Evolutionary conservation across 2,329 filamentous ascomycete species (phyloP).

Genomic region (Pestalotiopsis sp.): DNA sequence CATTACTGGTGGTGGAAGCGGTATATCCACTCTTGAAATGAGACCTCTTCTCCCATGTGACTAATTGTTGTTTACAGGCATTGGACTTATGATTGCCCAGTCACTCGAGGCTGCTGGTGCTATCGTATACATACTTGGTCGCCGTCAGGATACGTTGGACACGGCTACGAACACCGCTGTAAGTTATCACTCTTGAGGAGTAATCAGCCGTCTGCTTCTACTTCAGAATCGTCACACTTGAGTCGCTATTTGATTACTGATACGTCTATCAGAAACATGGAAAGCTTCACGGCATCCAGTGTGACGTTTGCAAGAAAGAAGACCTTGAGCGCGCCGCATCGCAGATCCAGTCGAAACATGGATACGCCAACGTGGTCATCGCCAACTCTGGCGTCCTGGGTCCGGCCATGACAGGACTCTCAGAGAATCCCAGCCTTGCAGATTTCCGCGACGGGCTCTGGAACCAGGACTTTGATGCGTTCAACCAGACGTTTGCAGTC

Average conservation of each 20-base stretch:
- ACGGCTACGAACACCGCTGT: conserved; percentile 41
- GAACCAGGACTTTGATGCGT: conserved; percentile 61
- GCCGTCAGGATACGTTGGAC: conserved; percentile 38
- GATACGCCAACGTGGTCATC: conserved; percentile 63
- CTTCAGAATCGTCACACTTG: too few species aligned
- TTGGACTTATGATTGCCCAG: conserved; percentile 61
- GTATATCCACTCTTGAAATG: background rate
- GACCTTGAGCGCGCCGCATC: conserved; percentile 59
- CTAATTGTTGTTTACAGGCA: conserved; percentile 45
- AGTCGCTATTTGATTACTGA: too few species aligned
- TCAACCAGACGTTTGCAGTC: conserved; percentile 63
- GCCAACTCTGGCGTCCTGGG: conserved; percentile 65
- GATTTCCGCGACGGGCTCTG: conserved; percentile 64
- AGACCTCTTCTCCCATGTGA: background rate
- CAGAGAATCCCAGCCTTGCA: conserved; percentile 46
- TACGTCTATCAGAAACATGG: conserved; percentile 60
- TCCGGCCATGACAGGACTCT: conserved; percentile 55
- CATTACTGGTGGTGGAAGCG: background rate
- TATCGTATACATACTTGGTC: conserved; percentile 44
- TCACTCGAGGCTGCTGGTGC: conserved; percentile 42
- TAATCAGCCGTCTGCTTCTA: too few species aligned
- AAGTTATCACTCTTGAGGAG: too few species aligned
- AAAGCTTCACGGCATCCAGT: conserved; percentile 62
- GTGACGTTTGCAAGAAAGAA: conserved; percentile 66
- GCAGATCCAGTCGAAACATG: conserved; percentile 58